phyloP scores from a whole-genome alignment of 768 basidiomycete genomes.

The Boletellus ananas region DNA sequence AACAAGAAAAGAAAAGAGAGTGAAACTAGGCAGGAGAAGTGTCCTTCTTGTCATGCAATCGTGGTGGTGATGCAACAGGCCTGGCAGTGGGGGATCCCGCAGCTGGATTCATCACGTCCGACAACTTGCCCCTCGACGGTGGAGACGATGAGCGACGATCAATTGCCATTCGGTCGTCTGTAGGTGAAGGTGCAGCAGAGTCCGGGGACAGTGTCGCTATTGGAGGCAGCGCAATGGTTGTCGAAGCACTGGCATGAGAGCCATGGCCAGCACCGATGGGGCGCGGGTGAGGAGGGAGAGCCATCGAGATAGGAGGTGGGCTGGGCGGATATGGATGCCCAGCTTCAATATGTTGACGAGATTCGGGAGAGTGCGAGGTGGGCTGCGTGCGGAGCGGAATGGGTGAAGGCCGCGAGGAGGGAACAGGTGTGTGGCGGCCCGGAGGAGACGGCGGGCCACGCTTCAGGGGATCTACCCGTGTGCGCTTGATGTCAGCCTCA shows the following conservation, averaged over 20 bases:
- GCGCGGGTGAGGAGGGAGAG: constrained; percentile 71
- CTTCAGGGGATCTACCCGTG: constrained; percentile 52
- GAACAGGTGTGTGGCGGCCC: constrained; percentile 52
- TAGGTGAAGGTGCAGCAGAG: constrained; percentile 53
- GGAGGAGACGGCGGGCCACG: constrained; percentile 51
- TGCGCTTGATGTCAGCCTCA: constrained; percentile 59
- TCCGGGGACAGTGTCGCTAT: constrained; percentile 66
- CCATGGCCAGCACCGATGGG: constrained; percentile 57
- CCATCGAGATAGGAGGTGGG: constrained; percentile 53
- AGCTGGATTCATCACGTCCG: constrained; percentile 46
- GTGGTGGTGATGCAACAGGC: constrained; percentile 53
- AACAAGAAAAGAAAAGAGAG: constrained; percentile 13
- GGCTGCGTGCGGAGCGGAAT: constrained; percentile 73
- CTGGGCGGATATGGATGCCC: constrained; percentile 40
- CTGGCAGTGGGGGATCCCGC: constrained; percentile 52
- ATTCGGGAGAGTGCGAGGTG: constrained; percentile 65
- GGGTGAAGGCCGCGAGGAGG: constrained; percentile 64
- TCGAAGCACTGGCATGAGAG: constrained; percentile 34
- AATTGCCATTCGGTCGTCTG: constrained; percentile 34
- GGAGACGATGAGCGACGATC: constrained; percentile 46
- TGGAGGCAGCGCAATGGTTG: constrained; percentile 57
- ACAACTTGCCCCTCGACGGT: constrained; percentile 49
- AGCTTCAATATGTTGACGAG: constrained; percentile 41
- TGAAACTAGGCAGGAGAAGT: constrained; percentile 20
- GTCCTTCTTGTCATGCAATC: constrained; percentile 33